Evolutionary conservation across 2,329 filamentous ascomycete species (phyloP).

Genomic region (Arachnomyces sp.): DNA sequence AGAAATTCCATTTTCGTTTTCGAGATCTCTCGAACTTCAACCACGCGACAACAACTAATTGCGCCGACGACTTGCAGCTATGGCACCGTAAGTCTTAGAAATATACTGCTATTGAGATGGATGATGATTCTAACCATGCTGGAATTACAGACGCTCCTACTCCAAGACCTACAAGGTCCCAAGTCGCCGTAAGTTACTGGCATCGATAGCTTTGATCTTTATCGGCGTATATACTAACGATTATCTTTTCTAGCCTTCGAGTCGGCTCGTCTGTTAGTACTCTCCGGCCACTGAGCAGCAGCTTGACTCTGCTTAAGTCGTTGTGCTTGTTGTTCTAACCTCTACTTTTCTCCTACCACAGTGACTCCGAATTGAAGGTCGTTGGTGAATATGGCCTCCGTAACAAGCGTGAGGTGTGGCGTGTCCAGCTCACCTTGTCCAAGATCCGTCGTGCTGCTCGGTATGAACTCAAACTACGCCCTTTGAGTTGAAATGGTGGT

Average conservation of each 20-base stretch:
- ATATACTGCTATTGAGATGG: not conserved
- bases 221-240: slow-evolving; percentile 27
- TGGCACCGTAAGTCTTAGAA: slow-evolving; percentile 36
- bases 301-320: slow-evolving; percentile 97
- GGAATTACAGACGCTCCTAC: slow-evolving; percentile 57
- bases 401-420: slow-evolving; percentile 99
- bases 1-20: slow-evolving; percentile 7
- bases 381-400: slow-evolving; percentile 99
- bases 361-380: slow-evolving; percentile 99
- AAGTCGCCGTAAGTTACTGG: slow-evolving; percentile 59
- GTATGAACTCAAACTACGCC: slow-evolving; percentile 52
- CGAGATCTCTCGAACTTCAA: slow-evolving; percentile 5
- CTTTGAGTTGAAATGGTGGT: slow-evolving; percentile 1
- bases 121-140: too few relatives aligned
- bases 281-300: slow-evolving; percentile 90
- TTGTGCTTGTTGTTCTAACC: slow-evolving; percentile 62
- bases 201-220: slow-evolving; percentile 8
- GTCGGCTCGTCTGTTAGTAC: slow-evolving; percentile 99
- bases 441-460: slow-evolving; percentile 99
- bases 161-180: slow-evolving; percentile 99
- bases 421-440: slow-evolving; percentile 97
- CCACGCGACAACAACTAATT: slow-evolving; percentile 20
- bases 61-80: slow-evolving; percentile 29
- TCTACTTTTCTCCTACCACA: slow-evolving; percentile 52
- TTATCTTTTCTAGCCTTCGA: slow-evolving; percentile 62